Evolutionary conservation across 164 flowering plant species (phyloP).

Genomic region (Sextonia rubra): DNA sequence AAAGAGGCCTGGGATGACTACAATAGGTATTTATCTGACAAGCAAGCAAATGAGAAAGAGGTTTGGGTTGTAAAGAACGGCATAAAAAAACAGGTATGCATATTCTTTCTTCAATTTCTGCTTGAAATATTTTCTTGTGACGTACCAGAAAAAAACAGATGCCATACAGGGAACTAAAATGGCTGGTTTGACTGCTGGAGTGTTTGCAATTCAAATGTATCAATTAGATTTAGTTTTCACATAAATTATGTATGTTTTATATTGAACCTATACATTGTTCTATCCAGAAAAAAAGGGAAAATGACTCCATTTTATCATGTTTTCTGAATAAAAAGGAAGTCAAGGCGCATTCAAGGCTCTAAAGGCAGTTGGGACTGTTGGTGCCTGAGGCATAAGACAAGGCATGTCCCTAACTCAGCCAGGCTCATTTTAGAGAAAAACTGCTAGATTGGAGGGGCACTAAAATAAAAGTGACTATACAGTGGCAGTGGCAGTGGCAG

Average conservation of each 20-base stretch:
- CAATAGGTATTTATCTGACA: constrained; percentile 90
- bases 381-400: too few relatives aligned
- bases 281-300: too few relatives aligned
- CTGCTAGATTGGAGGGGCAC: too few relatives aligned
- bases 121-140: not conserved
- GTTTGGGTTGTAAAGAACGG: constrained; percentile 90
- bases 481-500: too few relatives aligned
- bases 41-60: constrained; percentile 95
- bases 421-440: too few relatives aligned
- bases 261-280: not conserved
- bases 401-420: too few relatives aligned
- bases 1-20: constrained; percentile 99
- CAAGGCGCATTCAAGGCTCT: too few relatives aligned
- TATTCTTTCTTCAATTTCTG: not conserved
- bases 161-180: not conserved
- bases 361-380: too few relatives aligned
- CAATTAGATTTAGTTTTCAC: not conserved
- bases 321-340: too few relatives aligned
- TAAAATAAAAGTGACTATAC: too few relatives aligned
- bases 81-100: constrained; percentile 64
- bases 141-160: not conserved
- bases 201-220: not conserved
- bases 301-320: too few relatives aligned
- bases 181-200: not conserved
- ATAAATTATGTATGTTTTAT: too few relatives aligned